Evolutionary conservation across 2,329 filamentous ascomycete genomes (phyloP), one percentile per base, ranked within the genome.

Genomic region (Aspergillus glaucus): DNA sequence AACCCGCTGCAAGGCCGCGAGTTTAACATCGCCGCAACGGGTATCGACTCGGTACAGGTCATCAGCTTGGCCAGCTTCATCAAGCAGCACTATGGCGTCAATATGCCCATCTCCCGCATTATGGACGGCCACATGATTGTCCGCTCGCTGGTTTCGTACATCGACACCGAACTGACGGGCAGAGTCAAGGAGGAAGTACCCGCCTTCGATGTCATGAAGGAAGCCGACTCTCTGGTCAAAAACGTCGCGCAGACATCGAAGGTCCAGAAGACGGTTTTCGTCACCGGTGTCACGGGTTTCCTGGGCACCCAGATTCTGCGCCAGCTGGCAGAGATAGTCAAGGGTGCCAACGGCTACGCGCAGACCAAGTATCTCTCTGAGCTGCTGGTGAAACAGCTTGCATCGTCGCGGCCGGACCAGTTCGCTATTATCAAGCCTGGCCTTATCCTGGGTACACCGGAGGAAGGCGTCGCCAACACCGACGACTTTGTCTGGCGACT

Each of bases 201-300:
- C 9, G 32, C 45, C 3, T 51, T 54, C 19, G 49, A 54, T 36
- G 51, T 40, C 2, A 49, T 53, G 49, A 51, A 49, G 44, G 51
- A 53, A 28, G 51, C 49, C 36, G 32, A 19, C 3, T 36, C 44
- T 12, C 44, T 53, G 2, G 32, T 49, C 34, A 46, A 53, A 39
- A 40, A 46, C 12, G 51, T 53, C 30, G 37, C 47, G 21, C 41
- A 44, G 8, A 36, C 44, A 21, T 32, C 41, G 3, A 28, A 21
- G 19, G 15, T 43, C 15, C 30, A 44, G 45, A 52, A 52, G 47
- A 56, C 45, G 8, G 47, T 56, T n/a, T 50, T 59, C 39, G 32
- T 62, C 8, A 62, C 55, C 1, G 58, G 59, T 19, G 56, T 51
- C 0, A 58, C 48, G 34, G 59, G 58, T 14, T 60, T 56, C 47